A percentile compares a stretch with the other conserved stretches of the same genome.
phyloP scores from a whole-genome alignment of 83 land plant genomes.

The Thuja plicata region DNA sequence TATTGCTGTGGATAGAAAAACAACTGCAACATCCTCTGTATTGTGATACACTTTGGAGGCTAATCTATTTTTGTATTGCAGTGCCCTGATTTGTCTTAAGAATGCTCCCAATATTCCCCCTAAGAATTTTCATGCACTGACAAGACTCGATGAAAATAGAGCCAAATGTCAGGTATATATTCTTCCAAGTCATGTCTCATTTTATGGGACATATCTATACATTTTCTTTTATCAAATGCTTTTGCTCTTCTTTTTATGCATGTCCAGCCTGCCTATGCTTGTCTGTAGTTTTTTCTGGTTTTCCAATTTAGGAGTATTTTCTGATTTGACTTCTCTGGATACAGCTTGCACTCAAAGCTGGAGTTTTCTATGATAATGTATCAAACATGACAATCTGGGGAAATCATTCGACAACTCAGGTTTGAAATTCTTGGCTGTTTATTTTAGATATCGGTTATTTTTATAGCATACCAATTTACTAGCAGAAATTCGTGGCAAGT shows the following conservation, averaged over 20 bases:
- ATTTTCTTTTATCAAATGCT: neutral
- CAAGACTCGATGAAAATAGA: constrained; percentile 93
- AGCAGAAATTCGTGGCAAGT: neutral
- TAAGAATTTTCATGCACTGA: constrained; percentile 92
- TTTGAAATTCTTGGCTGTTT: constrained; percentile 14
- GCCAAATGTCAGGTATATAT: constrained; percentile 85
- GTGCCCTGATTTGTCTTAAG: constrained; percentile 91
- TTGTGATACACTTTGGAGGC: constrained; percentile 5
- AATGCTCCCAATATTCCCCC: constrained; percentile 93
- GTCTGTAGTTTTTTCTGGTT: neutral
- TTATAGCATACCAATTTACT: neutral
- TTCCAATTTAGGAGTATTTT: neutral
- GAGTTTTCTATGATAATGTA: constrained; percentile 94
- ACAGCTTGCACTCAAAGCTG: constrained; percentile 96
- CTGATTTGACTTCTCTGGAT: neutral
- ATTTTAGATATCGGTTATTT: neutral
- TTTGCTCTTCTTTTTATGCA: neutral
- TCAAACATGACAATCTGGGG: constrained; percentile 98
- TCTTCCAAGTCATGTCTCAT: neutral
- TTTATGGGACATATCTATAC: neutral
- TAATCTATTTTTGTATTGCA: constrained; percentile 25
- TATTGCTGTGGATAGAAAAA: neutral
- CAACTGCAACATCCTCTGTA: neutral
- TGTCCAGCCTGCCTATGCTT: neutral
- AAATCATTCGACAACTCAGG: constrained; percentile 98